Base-by-base conservation (phyloP, 1,139 yeast genomes). In the Pichia sp. region DNA sequence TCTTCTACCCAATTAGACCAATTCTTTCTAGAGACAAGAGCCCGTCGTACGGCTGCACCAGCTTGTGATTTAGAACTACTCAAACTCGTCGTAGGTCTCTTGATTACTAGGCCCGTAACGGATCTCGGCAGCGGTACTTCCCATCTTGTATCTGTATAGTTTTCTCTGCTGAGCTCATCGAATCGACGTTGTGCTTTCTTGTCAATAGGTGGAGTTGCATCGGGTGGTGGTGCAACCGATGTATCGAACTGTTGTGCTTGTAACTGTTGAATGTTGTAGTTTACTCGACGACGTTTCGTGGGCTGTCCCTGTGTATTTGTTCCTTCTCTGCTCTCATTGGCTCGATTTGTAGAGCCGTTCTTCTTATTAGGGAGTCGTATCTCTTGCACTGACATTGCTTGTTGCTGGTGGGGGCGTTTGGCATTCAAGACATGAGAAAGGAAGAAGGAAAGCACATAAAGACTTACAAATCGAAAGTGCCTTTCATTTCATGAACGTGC, bases 351-450 rank as follows among this genome's bases (percentile, higher is more conserved):
- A n/a, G n/a, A n/a, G n/a, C n/a, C n/a, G n/a, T n/a, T n/a, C n/a
- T n/a, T n/a, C n/a, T n/a, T n/a, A n/a, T n/a, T n/a, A n/a, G n/a
- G n/a, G n/a, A n/a, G n/a, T n/a, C n/a, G n/a, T n/a, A n/a, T n/a
- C n/a, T n/a, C n/a, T 14, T 20, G 33, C 38, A 27, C 22, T 21
- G 15, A 23, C 19, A 7, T 41, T 15, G 14, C 20, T 22, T 7
- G 38, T 31, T 4, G 41, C 41, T 10, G 46, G 44, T 5, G 50
- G 30, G 20, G 96, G 82, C 94, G 88, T 86, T 62, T 88, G n/a
- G n/a, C n/a, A n/a, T n/a, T n/a, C n/a, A n/a, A n/a, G n/a, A n/a
- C n/a, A n/a, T n/a, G n/a, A n/a, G n/a, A n/a, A n/a, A n/a, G n/a
- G n/a, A n/a, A n/a, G n/a, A n/a, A n/a, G n/a, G n/a, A n/a, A n/a